phyloP scores from a whole-genome alignment of 176 grass and related monocot species.

The Bolboschoenus planiculmis region DNA sequence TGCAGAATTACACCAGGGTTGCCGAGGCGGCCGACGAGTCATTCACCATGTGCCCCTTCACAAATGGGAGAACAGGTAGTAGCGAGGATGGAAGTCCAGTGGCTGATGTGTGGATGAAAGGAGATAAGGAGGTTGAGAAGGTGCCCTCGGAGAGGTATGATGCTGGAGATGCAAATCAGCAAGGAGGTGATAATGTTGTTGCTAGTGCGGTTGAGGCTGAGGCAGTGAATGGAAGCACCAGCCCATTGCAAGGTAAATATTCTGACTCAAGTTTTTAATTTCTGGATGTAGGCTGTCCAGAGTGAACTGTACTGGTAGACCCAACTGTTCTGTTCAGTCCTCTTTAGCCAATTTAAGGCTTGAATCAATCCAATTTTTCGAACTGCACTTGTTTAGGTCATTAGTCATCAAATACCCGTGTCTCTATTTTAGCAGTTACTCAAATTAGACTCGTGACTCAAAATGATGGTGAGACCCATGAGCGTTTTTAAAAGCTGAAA shows the following conservation, averaged over 20 bases:
- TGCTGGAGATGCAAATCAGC: not conserved
- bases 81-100: slow-evolving; percentile 27
- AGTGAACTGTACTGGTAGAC: not conserved
- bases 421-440: not conserved
- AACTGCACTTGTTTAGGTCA: not conserved
- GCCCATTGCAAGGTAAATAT: not conserved
- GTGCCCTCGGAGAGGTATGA: slow-evolving; percentile 20
- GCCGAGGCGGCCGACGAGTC: slow-evolving; percentile 70
- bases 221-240: not conserved
- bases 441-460: not conserved
- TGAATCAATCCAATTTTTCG: not conserved
- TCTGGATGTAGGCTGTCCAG: not conserved
- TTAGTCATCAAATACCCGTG: not conserved
- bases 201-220: not conserved
- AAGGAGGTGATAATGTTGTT: not conserved
- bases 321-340: not conserved
- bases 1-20: slow-evolving; percentile 59
- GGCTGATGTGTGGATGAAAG: slow-evolving; percentile 32
- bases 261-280: not conserved
- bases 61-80: slow-evolving; percentile 37
- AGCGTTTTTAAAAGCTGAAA: not conserved
- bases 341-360: not conserved
- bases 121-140: slow-evolving; percentile 40
- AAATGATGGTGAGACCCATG: not conserved
- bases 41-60: slow-evolving; percentile 88